phyloP scores from a whole-genome alignment of 441 rosid species.

The Jatropha multifida region DNA sequence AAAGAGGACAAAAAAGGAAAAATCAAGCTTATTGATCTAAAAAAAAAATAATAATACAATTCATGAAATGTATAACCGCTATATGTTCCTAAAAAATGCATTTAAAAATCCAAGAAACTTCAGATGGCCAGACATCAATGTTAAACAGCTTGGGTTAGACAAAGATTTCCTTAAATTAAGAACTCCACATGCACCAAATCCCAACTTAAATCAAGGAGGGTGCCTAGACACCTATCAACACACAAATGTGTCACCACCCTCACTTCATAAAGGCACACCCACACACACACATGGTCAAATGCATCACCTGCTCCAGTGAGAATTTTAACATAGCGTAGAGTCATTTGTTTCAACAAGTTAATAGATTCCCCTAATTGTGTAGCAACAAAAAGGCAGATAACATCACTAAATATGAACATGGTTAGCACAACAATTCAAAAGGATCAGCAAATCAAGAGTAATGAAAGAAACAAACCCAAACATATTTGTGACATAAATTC shows the following conservation, averaged over 20 bases:
- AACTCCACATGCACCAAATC: not conserved
- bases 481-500: not conserved
- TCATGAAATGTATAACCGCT: not conserved
- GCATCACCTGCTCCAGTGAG: not conserved
- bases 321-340: not conserved
- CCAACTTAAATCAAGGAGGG: not conserved
- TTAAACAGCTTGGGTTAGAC: not conserved
- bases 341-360: conserved; percentile 11
- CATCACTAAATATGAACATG: not conserved
- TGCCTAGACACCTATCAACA: not conserved
- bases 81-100: not conserved
- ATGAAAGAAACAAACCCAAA: not conserved
- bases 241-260: too few relatives aligned
- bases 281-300: not conserved
- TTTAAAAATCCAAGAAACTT: not conserved
- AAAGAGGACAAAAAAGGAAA: not conserved
- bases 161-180: too few relatives aligned
- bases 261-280: not conserved
- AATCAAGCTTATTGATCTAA: not conserved
- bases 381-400: not conserved
- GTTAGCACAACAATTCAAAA: not conserved
- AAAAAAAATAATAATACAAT: not conserved
- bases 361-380: not conserved
- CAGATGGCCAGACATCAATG: not conserved
- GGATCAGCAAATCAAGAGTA: not conserved